Evolutionary conservation across 345 rosid species (phyloP), one percentile per base, ranked within the genome.

Genomic region (Eucalyptus dawsonii): DNA sequence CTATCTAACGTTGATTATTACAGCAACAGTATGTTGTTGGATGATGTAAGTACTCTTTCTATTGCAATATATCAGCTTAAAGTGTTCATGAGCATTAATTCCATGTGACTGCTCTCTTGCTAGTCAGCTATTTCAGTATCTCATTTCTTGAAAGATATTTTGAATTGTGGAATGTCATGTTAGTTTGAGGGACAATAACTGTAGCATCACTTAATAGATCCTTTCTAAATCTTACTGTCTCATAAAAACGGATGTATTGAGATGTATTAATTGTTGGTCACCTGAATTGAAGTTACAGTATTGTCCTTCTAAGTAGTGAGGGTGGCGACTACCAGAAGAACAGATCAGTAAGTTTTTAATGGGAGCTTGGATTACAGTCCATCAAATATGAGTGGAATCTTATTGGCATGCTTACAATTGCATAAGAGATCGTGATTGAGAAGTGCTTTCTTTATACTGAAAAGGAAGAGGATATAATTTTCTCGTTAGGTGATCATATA

Each of bases 21-120:
- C 99, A 44, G 98, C 99, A 31, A 95, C 98, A 53, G 95, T 96
- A 88, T 96, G 98, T 91, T 97, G 99, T 91, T 96, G 99, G 99
- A 97, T 97, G 99, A 97, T 97, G 99, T 97, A 94, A 93, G 97
- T 93, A 91, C 86, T 80, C 86, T 69, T 37, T 50, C 54, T 40
- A 40, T 76, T 3, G 13, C 24, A 40, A 37, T 76, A 19, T 40
- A 72, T 17, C 29, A 21, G 47, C 83, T 76, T 40, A 37, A 37
- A 37, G 47, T 40, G 42, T 37, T 37, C 4, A 4, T 65, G 10
- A 60, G 53, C n/a, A 81, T 42, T 44, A 49, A 21, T 85, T 86
- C 25, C 10, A 2, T 21, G 47, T 37, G 47, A 76, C 85, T 76
- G 47, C 29, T 76, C 44, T 76, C 47, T 40, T 76, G 50, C 88